A percentile compares a stretch with the other conserved stretches of the same genome.
Conservation (phyloP, 2,329 filamentous ascomycete species). For the Aspergillus sp. region DNA sequence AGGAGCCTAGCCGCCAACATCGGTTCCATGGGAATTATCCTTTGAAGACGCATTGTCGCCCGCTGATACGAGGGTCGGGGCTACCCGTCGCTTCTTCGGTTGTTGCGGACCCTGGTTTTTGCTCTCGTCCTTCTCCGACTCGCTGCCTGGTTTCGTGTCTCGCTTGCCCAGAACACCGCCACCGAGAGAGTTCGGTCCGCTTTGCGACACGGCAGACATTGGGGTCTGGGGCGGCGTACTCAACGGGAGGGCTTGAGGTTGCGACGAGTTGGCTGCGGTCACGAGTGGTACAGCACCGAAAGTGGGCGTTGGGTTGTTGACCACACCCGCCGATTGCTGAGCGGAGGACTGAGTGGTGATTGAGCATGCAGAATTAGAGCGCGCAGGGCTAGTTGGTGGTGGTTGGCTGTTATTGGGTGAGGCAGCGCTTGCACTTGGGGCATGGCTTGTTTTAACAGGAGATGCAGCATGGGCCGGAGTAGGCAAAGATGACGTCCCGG, state of each 20-base stretch:
- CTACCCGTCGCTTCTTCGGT: slow-evolving; percentile 61
- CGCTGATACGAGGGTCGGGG: slow-evolving; percentile 52
- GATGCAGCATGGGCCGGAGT: slow-evolving; percentile 57
- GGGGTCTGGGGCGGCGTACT: slow-evolving; percentile 90
- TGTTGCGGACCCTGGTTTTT: slow-evolving; percentile 39
- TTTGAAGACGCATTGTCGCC: slow-evolving; percentile 11
- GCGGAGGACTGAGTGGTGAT: slow-evolving; percentile 52
- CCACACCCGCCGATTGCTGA: slow-evolving; percentile 36
- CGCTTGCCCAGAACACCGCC: slow-evolving; percentile 48
- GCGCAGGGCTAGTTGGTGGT: slow-evolving; percentile 66
- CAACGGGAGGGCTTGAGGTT: slow-evolving; percentile 52
- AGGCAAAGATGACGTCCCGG: slow-evolving; percentile 47
- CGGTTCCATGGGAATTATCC: slow-evolving; percentile 7
- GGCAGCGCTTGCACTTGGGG: slow-evolving; percentile 48
- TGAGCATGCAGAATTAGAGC: slow-evolving; percentile 79
- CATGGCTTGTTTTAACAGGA: slow-evolving; percentile 48
- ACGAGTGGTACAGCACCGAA: slow-evolving; percentile 68
- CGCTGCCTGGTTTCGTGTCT: slow-evolving; percentile 31
- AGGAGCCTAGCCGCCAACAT: slow-evolving; percentile 9
- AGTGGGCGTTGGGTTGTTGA: slow-evolving; percentile 71
- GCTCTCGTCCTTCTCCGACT: slow-evolving; percentile 37
- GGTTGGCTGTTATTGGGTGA: slow-evolving; percentile 34
- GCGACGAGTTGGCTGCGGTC: slow-evolving; percentile 58
- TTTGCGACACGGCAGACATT: slow-evolving; percentile 41
- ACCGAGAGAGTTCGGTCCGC: slow-evolving; percentile 45